A percentile compares a stretch with the other conserved stretches of the same genome.
phyloP scores from a whole-genome alignment of 2,329 filamentous ascomycete species.

The Botryotinia narcissicola region DNA sequence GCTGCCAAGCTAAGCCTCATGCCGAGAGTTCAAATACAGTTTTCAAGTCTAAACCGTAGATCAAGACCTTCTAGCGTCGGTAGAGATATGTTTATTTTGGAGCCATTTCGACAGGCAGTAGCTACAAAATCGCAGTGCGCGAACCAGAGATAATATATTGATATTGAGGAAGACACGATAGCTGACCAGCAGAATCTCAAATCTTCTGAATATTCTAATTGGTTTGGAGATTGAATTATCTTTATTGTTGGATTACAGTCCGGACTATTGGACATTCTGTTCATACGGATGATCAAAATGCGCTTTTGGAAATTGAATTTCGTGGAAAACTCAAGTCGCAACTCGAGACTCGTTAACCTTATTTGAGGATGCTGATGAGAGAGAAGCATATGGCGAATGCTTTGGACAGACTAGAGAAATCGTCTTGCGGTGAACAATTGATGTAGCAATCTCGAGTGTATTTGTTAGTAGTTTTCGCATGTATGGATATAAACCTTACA shows the following conservation, averaged over 20 bases:
- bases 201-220: not conserved
- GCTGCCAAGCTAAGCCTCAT: not conserved
- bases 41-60: not conserved
- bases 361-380: not conserved
- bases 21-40: not conserved
- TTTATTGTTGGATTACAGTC: too few relatives aligned
- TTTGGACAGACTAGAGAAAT: rapidly evolving
- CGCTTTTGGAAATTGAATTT: not conserved
- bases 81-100: not conserved
- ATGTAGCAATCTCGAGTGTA: not conserved
- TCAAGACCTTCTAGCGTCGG: not conserved
- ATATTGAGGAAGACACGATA: not conserved
- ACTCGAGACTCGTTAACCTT: not conserved
- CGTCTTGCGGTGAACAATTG: not conserved
- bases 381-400: not conserved
- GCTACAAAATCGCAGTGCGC: not conserved
- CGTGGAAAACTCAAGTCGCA: rapidly evolving
- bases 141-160: not conserved
- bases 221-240: too few relatives aligned
- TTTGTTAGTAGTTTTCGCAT: not conserved
- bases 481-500: not conserved
- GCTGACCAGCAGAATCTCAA: not conserved
- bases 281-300: not conserved
- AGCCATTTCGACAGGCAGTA: not conserved
- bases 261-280: not conserved